These are phyloP conservation scores for Trichoderma endophyticum DNA, from an alignment of 2,329 filamentous ascomycete species.

Conservation along the genomic window DNA sequence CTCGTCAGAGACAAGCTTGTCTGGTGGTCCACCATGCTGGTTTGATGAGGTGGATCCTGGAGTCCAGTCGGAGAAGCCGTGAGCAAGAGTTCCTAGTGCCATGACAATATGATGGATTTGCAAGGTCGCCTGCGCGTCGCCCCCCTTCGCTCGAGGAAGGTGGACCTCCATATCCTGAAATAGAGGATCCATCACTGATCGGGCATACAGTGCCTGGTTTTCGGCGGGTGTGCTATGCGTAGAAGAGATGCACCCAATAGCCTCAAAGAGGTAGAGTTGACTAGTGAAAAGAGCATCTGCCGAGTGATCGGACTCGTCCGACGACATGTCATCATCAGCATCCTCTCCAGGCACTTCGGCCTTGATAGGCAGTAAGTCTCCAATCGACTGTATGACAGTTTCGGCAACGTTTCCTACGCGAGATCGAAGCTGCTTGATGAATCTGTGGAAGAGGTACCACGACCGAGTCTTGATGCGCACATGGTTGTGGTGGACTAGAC, in stretches of 20 bases:
- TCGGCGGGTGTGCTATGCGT: slow-evolving; percentile 71
- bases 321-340: slow-evolving; percentile 89
- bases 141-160: slow-evolving; percentile 70
- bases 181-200: slow-evolving; percentile 83
- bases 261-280: slow-evolving; percentile 91
- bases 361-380: slow-evolving; percentile 83
- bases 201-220: slow-evolving; percentile 83
- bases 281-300: slow-evolving; percentile 88
- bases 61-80: slow-evolving; percentile 88
- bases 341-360: slow-evolving; percentile 78
- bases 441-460: slow-evolving; percentile 94
- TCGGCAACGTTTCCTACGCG: slow-evolving; percentile 88
- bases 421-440: slow-evolving; percentile 80
- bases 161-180: slow-evolving; percentile 86
- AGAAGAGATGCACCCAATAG: slow-evolving; percentile 88
- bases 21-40: slow-evolving; percentile 45
- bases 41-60: slow-evolving; percentile 47
- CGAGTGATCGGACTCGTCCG: slow-evolving; percentile 84
- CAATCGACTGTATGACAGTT: slow-evolving; percentile 85
- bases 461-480: slow-evolving; percentile 84
- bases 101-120: slow-evolving; percentile 97
- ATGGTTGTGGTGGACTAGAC: slow-evolving; percentile 82
- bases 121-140: slow-evolving; percentile 76
- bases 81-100: slow-evolving; percentile 87
- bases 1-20: slow-evolving; percentile 72